These are phyloP conservation scores for Mycena citricolor DNA, from an alignment of 1,284 basidiomycete species.

Conservation along the genomic window DNA sequence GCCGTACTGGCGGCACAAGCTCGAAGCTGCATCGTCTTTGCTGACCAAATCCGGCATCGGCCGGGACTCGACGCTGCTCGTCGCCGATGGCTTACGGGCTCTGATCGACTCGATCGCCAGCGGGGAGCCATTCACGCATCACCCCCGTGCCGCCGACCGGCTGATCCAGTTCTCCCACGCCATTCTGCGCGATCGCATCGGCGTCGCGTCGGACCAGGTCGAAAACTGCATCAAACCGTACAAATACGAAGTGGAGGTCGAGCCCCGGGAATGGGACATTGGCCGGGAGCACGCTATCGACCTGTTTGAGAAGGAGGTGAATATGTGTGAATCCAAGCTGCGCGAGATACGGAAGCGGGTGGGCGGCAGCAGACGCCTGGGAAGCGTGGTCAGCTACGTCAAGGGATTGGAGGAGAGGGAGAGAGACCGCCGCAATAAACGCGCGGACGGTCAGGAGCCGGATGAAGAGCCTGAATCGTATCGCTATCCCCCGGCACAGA, in stretches of 20 bases:
- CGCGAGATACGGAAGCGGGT: conserved; percentile 84
- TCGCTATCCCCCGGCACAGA: conserved; percentile 86
- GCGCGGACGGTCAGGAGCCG: conserved; percentile 45
- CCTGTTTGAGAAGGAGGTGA: conserved; percentile 82
- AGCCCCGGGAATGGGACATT: conserved; percentile 87
- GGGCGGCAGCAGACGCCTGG: conserved; percentile 81
- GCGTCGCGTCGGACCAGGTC: conserved; percentile 94
- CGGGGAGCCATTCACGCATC: conserved; percentile 90
- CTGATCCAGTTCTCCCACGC: conserved; percentile 90
- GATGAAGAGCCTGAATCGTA: conserved; percentile 66
- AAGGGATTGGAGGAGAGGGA: conserved; percentile 81
- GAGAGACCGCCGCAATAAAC: conserved; percentile 61
- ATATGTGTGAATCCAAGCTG: conserved; percentile 84
- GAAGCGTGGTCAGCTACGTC: conserved; percentile 80
- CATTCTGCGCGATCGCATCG: conserved; percentile 90
- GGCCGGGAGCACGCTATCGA: conserved; percentile 77
- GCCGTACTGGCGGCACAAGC: conserved; percentile 93
- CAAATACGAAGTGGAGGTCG: conserved; percentile 95
- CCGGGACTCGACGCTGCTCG: conserved; percentile 89
- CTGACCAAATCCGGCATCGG: conserved; percentile 98
- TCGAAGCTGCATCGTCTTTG: conserved; percentile 88
- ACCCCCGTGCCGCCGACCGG: conserved; percentile 84
- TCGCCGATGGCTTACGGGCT: conserved; percentile 88
- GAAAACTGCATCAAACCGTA: conserved; percentile 99
- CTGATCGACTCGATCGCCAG: conserved; percentile 87